Evolutionary conservation across 2,329 filamentous ascomycete species (phyloP).

Genomic region (Fusarium multiceps): DNA sequence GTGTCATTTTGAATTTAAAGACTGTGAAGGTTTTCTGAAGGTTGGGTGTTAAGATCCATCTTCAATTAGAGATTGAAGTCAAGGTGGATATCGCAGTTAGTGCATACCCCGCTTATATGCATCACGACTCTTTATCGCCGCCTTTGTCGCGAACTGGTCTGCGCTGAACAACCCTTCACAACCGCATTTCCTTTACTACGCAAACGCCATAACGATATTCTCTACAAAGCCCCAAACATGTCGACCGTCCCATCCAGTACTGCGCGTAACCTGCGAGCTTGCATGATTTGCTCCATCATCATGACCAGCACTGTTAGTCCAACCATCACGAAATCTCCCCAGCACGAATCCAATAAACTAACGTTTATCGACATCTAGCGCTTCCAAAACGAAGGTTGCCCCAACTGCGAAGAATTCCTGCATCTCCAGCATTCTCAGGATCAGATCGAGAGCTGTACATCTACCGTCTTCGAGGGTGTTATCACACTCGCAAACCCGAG

Average conservation of each 20-base stretch:
- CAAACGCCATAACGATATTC: neutral
- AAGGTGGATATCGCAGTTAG: conserved; percentile 14
- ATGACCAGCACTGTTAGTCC: conserved; percentile 77
- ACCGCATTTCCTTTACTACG: neutral
- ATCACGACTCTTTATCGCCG: conserved; percentile 28
- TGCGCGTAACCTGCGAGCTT: conserved; percentile 89
- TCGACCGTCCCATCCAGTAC: conserved; percentile 73
- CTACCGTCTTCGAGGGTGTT: conserved; percentile 93
- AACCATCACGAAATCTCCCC: neutral
- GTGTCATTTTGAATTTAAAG: conserved; percentile 33
- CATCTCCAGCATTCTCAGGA: conserved; percentile 83
- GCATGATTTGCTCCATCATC: conserved; percentile 98
- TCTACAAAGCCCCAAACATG: conserved; percentile 46
- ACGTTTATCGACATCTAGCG: conserved; percentile 62
- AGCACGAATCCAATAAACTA: conserved; percentile 10
- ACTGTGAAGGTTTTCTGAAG: neutral
- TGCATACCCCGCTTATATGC: conserved; percentile 39
- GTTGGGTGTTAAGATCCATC: conserved; percentile 7
- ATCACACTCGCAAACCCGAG: conserved; percentile 86
- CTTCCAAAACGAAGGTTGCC: conserved; percentile 89
- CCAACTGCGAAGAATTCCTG: conserved; percentile 95
- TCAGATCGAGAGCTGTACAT: conserved; percentile 90
- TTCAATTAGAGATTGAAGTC: conserved; percentile 18
- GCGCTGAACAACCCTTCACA: conserved; percentile 9
- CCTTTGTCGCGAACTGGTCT: conserved; percentile 20